These are phyloP conservation scores for Sporothrix globosa DNA, from an alignment of 2,329 filamentous ascomycete species.

Conservation along the genomic window DNA sequence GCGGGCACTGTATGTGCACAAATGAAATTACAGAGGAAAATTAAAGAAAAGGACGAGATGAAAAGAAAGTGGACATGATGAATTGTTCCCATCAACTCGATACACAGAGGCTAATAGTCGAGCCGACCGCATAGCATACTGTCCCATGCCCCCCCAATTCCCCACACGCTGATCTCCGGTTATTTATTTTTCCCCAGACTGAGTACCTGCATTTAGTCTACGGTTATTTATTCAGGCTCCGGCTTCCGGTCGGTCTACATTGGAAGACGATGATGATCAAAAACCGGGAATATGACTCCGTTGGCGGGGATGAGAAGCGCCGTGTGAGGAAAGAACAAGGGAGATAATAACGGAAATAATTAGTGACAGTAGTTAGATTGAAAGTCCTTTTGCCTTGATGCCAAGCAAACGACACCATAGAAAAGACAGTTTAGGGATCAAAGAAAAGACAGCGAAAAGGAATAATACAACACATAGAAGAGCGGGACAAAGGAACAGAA, in stretches of 20 bases:
- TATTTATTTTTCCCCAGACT: not conserved
- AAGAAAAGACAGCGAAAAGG: not conserved
- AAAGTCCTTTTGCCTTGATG: not conserved
- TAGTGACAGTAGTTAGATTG: too few species aligned
- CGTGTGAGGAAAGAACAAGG: too few species aligned
- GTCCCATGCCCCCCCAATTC: not conserved
- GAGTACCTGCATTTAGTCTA: not conserved
- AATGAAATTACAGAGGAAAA: not conserved
- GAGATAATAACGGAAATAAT: too few species aligned
- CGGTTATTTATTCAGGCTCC: conserved; percentile 23
- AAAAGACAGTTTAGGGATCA: not conserved
- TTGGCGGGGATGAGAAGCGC: too few species aligned
- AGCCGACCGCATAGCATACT: too few species aligned
- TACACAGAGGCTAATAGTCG: not conserved
- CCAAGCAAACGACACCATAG: not conserved
- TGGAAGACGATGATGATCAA: not conserved
- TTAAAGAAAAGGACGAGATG: not conserved
- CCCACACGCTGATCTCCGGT: not conserved
- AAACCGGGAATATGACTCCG: not conserved
- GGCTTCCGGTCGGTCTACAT: not conserved
- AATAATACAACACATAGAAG: not conserved
- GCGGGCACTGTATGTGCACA: not conserved
- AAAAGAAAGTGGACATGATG: too few species aligned
- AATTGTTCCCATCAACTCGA: too few species aligned
- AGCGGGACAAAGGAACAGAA: not conserved